phyloP scores from a whole-genome alignment of 805 yeast genomes.

The Ogataea ramenticola region DNA sequence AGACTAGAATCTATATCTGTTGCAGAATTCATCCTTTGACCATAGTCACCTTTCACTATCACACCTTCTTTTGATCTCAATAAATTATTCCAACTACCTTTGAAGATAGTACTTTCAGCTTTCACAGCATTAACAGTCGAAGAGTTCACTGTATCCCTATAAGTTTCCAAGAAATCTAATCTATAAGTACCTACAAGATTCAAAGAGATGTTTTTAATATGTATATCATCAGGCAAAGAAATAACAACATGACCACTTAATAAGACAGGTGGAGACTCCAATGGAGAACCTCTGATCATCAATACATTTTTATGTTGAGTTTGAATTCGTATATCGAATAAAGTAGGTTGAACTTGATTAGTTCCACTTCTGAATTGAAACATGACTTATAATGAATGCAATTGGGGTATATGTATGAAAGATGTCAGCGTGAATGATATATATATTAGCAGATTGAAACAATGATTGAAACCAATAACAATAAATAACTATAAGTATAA shows the following conservation, averaged over 20 bases:
- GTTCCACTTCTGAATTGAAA: neutral
- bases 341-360: constrained; percentile 5
- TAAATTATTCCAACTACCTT: constrained; percentile 42
- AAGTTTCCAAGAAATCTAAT: constrained; percentile 32
- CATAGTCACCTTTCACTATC: constrained; percentile 34
- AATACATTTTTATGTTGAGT: constrained; percentile 35
- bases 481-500: no score
- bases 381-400: neutral
- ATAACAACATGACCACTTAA: constrained; percentile 42
- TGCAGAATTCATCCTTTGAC: constrained; percentile 18
- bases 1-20: neutral
- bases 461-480: no score
- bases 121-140: constrained; percentile 25
- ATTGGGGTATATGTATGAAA: neutral
- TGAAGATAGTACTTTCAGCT: constrained; percentile 33
- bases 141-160: constrained; percentile 12
- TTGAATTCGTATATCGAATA: constrained; percentile 23
- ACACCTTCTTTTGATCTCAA: constrained; percentile 32
- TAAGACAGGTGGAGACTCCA: constrained; percentile 35
- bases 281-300: constrained; percentile 35
- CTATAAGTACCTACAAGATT: constrained; percentile 35
- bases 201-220: constrained; percentile 31
- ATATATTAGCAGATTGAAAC: no score
- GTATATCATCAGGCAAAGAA: constrained; percentile 34
- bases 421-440: no score